phyloP scores from a whole-genome alignment of 768 basidiomycete species.

The Rhodotorula toruloides region DNA sequence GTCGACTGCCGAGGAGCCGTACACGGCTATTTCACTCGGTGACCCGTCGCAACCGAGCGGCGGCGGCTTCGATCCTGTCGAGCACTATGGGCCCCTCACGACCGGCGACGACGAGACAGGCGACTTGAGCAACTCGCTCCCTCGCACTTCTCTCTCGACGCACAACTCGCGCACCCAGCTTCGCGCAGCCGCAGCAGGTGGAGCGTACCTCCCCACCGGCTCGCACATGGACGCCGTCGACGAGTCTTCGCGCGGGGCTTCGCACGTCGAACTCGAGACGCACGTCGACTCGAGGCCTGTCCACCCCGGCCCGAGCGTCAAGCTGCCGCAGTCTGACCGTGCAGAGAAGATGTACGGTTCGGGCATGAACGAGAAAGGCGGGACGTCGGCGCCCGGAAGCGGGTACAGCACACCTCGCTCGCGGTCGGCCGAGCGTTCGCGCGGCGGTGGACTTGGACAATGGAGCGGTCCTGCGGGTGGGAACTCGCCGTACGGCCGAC shows the following conservation, averaged over 20 bases:
- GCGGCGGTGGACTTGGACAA: constrained; percentile 26
- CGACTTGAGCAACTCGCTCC: not conserved
- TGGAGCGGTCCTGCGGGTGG: constrained; percentile 28
- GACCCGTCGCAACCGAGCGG: not conserved
- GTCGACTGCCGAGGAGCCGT: constrained; percentile 4
- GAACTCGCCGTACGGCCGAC: constrained; percentile 31
- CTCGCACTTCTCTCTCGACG: constrained; percentile 20
- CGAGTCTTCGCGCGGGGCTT: no score
- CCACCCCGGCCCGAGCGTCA: constrained; percentile 17
- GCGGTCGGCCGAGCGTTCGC: not conserved
- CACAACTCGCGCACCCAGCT: constrained; percentile 34
- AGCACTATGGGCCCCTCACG: constrained; percentile 1
- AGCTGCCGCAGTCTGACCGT: constrained; percentile 11
- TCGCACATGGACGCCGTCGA: constrained; percentile 2
- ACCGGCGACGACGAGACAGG: constrained; percentile 11
- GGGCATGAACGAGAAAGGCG: constrained; percentile 9
- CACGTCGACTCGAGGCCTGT: constrained; percentile 19
- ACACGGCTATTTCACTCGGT: constrained; percentile 25
- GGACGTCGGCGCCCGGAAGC: not conserved
- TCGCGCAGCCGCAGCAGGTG: not conserved
- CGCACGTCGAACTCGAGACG: constrained; percentile 23
- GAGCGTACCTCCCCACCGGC: not conserved
- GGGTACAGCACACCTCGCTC: constrained; percentile 15
- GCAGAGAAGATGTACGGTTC: constrained; percentile 29
- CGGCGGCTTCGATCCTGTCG: not conserved